phyloP scores from a whole-genome alignment of 2,329 filamentous ascomycete genomes.

The Xylaria sp. region DNA sequence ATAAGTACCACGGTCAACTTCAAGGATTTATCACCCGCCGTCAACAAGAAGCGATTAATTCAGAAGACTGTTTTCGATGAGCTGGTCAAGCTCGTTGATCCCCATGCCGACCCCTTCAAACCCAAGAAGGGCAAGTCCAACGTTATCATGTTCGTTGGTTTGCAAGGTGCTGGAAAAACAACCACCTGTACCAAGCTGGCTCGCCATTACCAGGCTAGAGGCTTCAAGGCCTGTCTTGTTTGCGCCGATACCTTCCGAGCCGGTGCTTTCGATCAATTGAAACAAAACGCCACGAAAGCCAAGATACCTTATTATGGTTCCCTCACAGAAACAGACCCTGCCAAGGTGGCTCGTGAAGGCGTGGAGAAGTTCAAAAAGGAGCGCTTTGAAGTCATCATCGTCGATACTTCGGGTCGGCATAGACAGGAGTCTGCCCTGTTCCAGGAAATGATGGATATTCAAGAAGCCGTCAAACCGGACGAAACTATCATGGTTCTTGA shows the following conservation, averaged over 20 bases:
- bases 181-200: constrained; percentile 97
- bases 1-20: constrained; percentile 92
- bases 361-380: constrained; percentile 99
- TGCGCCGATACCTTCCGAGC: constrained; percentile 98
- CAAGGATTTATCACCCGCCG: constrained; percentile 80
- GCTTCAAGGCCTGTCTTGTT: constrained; percentile 88
- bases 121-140: constrained; percentile 94
- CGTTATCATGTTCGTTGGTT: constrained; percentile 98
- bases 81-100: constrained; percentile 90
- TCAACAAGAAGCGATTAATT: constrained; percentile 97
- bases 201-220: constrained; percentile 86
- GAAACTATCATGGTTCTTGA: constrained; percentile 99
- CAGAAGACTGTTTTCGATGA: constrained; percentile 98
- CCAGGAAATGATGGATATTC: constrained; percentile 96
- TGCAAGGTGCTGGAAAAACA: constrained; percentile 96
- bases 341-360: constrained; percentile 87
- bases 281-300: constrained; percentile 97
- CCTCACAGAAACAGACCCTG: constrained; percentile 91
- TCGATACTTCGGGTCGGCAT: constrained; percentile 93
- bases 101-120: constrained; percentile 91
- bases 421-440: constrained; percentile 93
- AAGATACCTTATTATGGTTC: constrained; percentile 99
- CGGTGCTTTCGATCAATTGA: constrained; percentile 95
- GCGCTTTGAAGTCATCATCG: constrained; percentile 95
- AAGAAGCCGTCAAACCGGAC: constrained; percentile 80